A percentile compares a stretch with the other conserved stretches of the same genome.
Conservation (phyloP, 768 basidiomycete species). For the Myochromella boudieri region DNA sequence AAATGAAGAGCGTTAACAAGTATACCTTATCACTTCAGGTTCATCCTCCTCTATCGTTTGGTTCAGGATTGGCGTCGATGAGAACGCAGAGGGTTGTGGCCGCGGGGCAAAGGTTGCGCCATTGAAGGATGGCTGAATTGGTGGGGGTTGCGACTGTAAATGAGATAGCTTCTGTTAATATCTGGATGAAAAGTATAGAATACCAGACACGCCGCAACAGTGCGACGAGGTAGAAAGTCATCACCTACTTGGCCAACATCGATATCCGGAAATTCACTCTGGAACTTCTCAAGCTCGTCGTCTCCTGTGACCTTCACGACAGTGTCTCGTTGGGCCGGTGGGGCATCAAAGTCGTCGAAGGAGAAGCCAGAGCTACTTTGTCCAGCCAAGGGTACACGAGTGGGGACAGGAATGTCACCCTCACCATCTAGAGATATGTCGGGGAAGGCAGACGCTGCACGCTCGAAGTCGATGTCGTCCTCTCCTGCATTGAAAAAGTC, state of each 20-base stretch:
- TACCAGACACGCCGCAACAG: background rate
- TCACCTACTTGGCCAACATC: conserved; percentile 46
- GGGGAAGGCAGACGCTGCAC: conserved; percentile 80
- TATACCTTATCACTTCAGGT: conserved; percentile 81
- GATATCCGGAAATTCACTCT: conserved; percentile 83
- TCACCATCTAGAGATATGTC: conserved; percentile 77
- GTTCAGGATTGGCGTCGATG: conserved; percentile 72
- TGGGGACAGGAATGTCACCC: conserved; percentile 48
- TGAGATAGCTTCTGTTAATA: background rate
- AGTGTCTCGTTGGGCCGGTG: conserved; percentile 37
- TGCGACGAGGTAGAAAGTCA: too few species aligned
- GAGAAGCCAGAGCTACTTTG: conserved; percentile 50
- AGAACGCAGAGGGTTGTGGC: conserved; percentile 69
- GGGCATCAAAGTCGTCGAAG: conserved; percentile 63
- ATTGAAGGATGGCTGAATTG: conserved; percentile 38
- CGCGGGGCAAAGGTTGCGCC: conserved; percentile 69
- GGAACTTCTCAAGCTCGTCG: conserved; percentile 84
- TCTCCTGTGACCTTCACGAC: conserved; percentile 81
- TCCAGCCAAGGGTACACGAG: conserved; percentile 28
- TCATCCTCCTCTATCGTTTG: conserved; percentile 75
- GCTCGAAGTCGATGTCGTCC: conserved; percentile 79
- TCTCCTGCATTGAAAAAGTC: conserved; percentile 30
- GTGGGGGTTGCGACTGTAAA: conserved; percentile 31
- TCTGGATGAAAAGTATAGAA: background rate
- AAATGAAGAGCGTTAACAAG: background rate